phyloP scores from a whole-genome alignment of 306 rosid species.

The Inga oerstediana region DNA sequence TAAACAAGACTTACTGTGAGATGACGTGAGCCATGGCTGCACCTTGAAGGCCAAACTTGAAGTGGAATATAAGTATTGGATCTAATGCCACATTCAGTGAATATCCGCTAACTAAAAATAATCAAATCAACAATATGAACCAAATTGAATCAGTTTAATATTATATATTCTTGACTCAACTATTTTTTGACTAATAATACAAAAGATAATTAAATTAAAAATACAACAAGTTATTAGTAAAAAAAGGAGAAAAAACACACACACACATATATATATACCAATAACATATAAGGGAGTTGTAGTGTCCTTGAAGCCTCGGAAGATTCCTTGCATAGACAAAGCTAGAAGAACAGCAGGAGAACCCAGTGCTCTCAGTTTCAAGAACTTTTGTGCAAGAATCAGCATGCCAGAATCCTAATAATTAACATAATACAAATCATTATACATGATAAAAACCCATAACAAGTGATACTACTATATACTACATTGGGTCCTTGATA shows the following conservation, averaged over 20 bases:
- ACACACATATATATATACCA: constrained; percentile 40
- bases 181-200: background rate
- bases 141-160: background rate
- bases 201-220: background rate
- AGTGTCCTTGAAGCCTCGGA: constrained; percentile 95
- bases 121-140: constrained; percentile 20
- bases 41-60: constrained; percentile 76
- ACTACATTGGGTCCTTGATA: too few relatives aligned
- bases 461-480: background rate
- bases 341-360: constrained; percentile 99
- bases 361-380: constrained; percentile 81
- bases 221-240: background rate
- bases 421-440: background rate
- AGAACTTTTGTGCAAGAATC: constrained; percentile 75
- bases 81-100: constrained; percentile 70
- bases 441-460: too few relatives aligned
- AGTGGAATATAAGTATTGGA: constrained; percentile 76
- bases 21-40: constrained; percentile 93
- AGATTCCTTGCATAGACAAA: constrained; percentile 98
- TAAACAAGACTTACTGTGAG: constrained; percentile 78
- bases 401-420: constrained; percentile 81
- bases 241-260: background rate
- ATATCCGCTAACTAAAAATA: constrained; percentile 62
- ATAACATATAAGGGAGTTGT: constrained; percentile 90
- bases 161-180: background rate